Conservation (phyloP, 768 basidiomycete species). For the Mycena kentingensis region DNA sequence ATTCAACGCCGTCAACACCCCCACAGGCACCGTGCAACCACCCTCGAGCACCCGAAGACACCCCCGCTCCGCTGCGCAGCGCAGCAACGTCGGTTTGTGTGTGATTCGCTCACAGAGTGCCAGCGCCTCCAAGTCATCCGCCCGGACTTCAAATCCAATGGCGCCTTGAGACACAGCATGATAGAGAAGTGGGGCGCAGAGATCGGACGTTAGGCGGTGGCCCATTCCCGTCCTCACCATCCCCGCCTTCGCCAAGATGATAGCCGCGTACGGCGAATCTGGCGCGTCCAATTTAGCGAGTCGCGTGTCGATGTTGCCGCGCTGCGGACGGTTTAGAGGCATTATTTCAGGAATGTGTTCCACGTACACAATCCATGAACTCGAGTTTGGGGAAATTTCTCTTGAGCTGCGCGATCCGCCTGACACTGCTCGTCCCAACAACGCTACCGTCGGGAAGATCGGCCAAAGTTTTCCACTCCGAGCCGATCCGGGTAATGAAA, state of each 20-base stretch:
- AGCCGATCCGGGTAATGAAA: constrained; percentile 79
- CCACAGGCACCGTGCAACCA: constrained; percentile 97
- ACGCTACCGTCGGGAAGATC: constrained; percentile 88
- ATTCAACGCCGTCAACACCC: constrained; percentile 59
- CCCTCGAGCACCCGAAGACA: constrained; percentile 87
- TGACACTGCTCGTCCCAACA: constrained; percentile 94
- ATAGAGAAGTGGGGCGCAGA: constrained; percentile 72
- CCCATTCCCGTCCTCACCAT: constrained; percentile 75
- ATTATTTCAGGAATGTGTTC: too few relatives aligned
- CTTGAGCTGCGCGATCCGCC: constrained; percentile 88
- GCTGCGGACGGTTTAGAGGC: too few relatives aligned
- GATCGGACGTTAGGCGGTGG: constrained; percentile 71
- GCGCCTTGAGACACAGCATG: constrained; percentile 95
- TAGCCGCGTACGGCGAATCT: constrained; percentile 74
- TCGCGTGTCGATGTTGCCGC: constrained; percentile 57
- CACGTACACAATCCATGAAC: not conserved
- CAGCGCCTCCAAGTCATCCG: constrained; percentile 57
- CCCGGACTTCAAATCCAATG: constrained; percentile 79
- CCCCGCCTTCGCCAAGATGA: constrained; percentile 92
- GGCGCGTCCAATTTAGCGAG: constrained; percentile 85
- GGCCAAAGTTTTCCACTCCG: constrained; percentile 65
- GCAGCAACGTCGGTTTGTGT: constrained; percentile 77
- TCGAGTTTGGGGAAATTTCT: constrained; percentile 37
- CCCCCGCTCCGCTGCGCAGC: constrained; percentile 80
- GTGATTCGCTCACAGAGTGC: constrained; percentile 66